Base-by-base conservation (phyloP, 2,329 filamentous ascomycete species). In the Aschersonia sp. region DNA sequence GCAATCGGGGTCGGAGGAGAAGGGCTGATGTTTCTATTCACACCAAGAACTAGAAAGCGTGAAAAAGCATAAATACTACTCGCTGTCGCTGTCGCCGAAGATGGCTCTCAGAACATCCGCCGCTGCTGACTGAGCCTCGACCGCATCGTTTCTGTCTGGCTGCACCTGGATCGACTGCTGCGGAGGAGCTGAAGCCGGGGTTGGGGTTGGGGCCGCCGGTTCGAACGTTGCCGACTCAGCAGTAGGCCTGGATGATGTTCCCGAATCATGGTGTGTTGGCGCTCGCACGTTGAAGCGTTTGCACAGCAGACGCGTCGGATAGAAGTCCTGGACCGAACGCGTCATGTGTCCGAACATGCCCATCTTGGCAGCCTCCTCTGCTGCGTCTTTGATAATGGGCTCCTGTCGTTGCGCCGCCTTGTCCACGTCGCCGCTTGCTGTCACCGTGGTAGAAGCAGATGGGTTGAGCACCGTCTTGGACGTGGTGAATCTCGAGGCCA, bases 331-430 rank as follows among this genome's bases (percentile, higher is more conserved):
- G 0, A 74, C 71, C 29, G 74, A 79, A 51, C 92, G 74, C 3
- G 92, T 98, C 78, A 97, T 76, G 10, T 80, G 75, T 1, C 92
- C 92, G 65, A 89, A 96, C 89, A 97, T 95, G 49, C 88, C 89
- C 60, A 96, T 69, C 58, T 77, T 85, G 5, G 92, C 92, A 1
- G 92, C 92, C 55, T 87, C 82, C 59, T 89, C 84, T 9, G 88
- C 87, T 0, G 89, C 83, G 57, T 95, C 85, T 51, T 57, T 55
- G 4, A 55, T 50, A 35, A 66, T 68, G 7, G 60, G 58, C 45
- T 60, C 43, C 56, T 58, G 5, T 60, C 35, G 40, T 9, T 59
- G 46, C 28, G 62, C 62, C 4, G 50, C 49, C 20, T 45, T 51
- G 30, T 45, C 20, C n/a, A 45, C 43, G 9, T 47, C 49, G n/a